Base-by-base conservation (phyloP, 805 yeast genomes). In the Saccharomycopsis olivae region DNA sequence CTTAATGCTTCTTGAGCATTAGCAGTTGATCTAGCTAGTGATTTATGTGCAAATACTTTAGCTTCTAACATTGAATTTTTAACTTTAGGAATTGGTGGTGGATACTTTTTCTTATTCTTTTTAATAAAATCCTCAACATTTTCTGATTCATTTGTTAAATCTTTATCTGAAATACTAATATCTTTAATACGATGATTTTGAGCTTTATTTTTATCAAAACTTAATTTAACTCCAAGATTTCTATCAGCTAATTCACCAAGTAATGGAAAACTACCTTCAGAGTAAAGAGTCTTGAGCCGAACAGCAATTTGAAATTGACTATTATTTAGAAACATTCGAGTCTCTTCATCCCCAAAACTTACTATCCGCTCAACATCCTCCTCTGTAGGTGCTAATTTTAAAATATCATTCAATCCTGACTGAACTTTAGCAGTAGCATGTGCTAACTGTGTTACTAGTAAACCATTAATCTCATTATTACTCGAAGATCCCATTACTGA, bases 31-130 rank as follows among this genome's bases (percentile, higher is more conserved):
- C 38, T 27, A 6, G 32, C 18, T 13, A 35, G 27, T 0, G 96
- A 87, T 49, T 78, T 77, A 57, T 89, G 96, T 20, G 79, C 73
- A 53, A 88, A 89, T 0, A 86, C 95, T 38, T 81, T 69, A 5
- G 77, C 74, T 46, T 68, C 64, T 9, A 87, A 68, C 3, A 64
- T 65, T 1, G 71, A 69, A 52, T 79, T 71, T 5, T 65, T 57
- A 30, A 89, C 82, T 23, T 56, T 58, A 1, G 96, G 96, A 14
- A 87, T 57, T 9, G 64, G 65, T 1, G 96, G 96, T 1, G 81
- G 75, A 64, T 71, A 73, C 30, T 35, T 29, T 19, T 19, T 14
- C 4, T n/a, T 14, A 17, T 32, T 32, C 11, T 25, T 11, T 14
- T 13, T n/a, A 15, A 25, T 15, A n/a, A 24, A 17, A 15, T 35